Percentiles rank a stretch among this genome's conserved stretches.
Conservation (phyloP, 176 grass and related monocot species). For the Oryza meridionalis region DNA sequence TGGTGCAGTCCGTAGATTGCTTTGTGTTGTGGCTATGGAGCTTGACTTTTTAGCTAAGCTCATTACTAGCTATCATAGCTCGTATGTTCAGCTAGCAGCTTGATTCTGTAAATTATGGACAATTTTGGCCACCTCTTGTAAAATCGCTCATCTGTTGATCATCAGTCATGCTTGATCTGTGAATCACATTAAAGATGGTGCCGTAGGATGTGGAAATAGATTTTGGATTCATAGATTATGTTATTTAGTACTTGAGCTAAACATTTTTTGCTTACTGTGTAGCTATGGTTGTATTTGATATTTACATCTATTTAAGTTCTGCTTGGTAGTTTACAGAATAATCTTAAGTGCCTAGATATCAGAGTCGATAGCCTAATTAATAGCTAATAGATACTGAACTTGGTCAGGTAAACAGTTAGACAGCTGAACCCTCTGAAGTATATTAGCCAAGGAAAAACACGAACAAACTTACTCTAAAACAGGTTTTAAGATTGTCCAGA, state of each 20-base stretch:
- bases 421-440: neutral
- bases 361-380: neutral
- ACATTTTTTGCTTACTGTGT: neutral
- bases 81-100: neutral
- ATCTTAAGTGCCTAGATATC: constrained; percentile 1
- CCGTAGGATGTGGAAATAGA: neutral
- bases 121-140: neutral
- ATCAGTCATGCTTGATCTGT: neutral
- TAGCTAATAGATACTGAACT: neutral
- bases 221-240: neutral
- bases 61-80: neutral
- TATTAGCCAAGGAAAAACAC: neutral
- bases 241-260: constrained; percentile 9
- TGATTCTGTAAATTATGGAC: neutral
- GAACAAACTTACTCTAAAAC: neutral
- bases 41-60: neutral
- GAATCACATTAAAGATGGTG: neutral
- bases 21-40: neutral
- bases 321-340: neutral
- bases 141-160: constrained; percentile 5
- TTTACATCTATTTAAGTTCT: neutral
- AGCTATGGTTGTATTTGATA: neutral
- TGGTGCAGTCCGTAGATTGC: neutral
- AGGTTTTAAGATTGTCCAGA: neutral
- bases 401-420: neutral